A percentile compares a stretch with the other conserved stretches of the same genome.
phyloP scores from a whole-genome alignment of 352 stramenopile genomes.

The Elongisporangium prolatum region DNA sequence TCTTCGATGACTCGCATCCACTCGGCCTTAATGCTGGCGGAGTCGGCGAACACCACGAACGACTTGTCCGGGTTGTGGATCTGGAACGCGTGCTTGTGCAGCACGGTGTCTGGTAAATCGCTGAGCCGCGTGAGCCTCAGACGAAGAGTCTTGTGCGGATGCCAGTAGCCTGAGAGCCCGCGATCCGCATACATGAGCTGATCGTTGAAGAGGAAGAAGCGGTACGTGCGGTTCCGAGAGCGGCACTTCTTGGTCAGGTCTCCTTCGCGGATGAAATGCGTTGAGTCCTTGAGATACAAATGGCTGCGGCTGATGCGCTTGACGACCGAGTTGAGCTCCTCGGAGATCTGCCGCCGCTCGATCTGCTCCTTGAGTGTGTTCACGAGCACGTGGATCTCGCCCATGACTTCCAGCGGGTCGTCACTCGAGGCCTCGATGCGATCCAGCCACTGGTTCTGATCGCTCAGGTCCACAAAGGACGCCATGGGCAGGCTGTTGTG shows the following conservation, averaged over 20 bases:
- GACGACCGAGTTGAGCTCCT: constrained; percentile 83
- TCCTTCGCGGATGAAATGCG: constrained; percentile 93
- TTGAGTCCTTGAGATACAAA: constrained; percentile 91
- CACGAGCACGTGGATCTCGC: constrained; percentile 86
- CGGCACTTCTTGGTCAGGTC: constrained; percentile 94
- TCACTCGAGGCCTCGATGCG: constrained; percentile 64
- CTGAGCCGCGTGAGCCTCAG: constrained; percentile 81
- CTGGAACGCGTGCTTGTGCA: constrained; percentile 80
- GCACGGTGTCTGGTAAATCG: constrained; percentile 60
- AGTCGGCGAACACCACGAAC: constrained; percentile 80
- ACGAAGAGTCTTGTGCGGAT: constrained; percentile 79
- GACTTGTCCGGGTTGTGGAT: constrained; percentile 84
- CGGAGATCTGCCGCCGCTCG: constrained; percentile 69
- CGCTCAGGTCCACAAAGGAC: constrained; percentile 3
- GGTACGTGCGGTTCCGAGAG: constrained; percentile 81
- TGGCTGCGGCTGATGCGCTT: constrained; percentile 89
- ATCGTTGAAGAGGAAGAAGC: constrained; percentile 89
- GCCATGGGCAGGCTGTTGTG: neutral
- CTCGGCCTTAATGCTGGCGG: constrained; percentile 52
- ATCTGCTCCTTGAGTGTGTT: constrained; percentile 89
- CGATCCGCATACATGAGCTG: constrained; percentile 82
- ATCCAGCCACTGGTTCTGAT: constrained; percentile 32
- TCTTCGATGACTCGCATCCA: constrained; percentile 84
- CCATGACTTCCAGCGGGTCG: constrained; percentile 81
- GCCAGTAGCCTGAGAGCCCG: constrained; percentile 74